These are phyloP conservation scores for Vitis hybrid DNA, from an alignment of 177 flowering plant species.

Conservation along the genomic window DNA sequence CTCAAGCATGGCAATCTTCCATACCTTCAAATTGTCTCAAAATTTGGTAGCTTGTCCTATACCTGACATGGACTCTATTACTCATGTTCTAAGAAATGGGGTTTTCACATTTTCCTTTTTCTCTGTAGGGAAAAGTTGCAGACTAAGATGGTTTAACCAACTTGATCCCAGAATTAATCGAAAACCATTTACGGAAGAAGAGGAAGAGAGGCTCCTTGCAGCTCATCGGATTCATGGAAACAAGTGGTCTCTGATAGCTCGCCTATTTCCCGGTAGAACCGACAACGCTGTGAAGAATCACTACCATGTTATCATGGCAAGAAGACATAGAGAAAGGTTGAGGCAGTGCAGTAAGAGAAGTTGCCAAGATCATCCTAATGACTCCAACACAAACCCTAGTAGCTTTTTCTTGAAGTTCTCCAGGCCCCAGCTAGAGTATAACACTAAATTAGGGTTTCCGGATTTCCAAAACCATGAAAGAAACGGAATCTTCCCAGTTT, in stretches of 20 bases:
- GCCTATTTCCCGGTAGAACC: conserved; percentile 30
- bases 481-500: conserved; percentile 17
- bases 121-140: conserved; percentile 29
- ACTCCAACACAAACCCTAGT: neutral
- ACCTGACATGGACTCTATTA: too few relatives aligned
- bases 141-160: conserved; percentile 42
- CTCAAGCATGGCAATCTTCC: neutral
- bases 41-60: too few relatives aligned
- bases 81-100: neutral
- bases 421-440: conserved; percentile 5
- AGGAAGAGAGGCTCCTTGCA: conserved; percentile 23
- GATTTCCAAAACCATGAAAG: conserved; percentile 19
- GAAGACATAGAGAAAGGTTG: conserved; percentile 14
- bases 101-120: neutral
- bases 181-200: conserved; percentile 30
- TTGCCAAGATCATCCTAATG: conserved; percentile 13
- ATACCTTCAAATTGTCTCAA: neutral
- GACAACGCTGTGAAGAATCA: conserved; percentile 43
- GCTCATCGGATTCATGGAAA: conserved; percentile 31
- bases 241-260: conserved; percentile 33
- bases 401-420: conserved; percentile 8
- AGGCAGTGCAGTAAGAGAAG: conserved; percentile 15
- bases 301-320: conserved; percentile 30
- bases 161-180: conserved; percentile 32
- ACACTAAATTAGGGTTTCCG: conserved; percentile 14